Evolutionary conservation across 1,139 yeast species (phyloP), one percentile per base, ranked within the genome.

Genomic region (Diutina ranongensis): DNA sequence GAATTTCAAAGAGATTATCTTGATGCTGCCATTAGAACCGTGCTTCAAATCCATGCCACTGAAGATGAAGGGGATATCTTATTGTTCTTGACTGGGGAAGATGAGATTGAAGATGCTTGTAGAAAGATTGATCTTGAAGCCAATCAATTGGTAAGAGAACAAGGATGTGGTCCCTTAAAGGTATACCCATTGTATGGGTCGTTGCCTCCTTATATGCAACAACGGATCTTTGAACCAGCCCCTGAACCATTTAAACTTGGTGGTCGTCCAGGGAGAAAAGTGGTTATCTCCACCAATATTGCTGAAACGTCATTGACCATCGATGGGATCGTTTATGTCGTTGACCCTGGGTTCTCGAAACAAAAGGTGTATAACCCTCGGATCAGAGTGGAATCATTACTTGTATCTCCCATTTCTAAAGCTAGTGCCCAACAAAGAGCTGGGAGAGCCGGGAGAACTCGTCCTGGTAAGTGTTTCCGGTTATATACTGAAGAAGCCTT

Each of bases 381-480:
- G 63, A 86, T 89, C 52, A 76, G 98, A 63, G 97, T 92, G 21
- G 97, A 92, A 62, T 88, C 97, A 0, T 71, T 92, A 55, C 72
- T 92, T 47, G 97, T 92, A 5, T 86, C 96, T 8, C 98, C 98
- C 44, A 89, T 92, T 52, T 89, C 97, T 15, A 92, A 88, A 64
- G 98, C 98, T 0, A 81, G 94, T 46, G 96, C 98, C 1, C 97
- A 89, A 64, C 98, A 92, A 65, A 78, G 98, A 67, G 97, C 98
- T 31, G 98, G 98, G 76, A 88, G 98, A 77, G 98, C 98, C 48
- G 98, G 98, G 71, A 94, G 98, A 78, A 92, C 98, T 4, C 78
- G 95, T 59, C 97, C 98, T 8, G 98, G 98, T 60, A 92, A 92
- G 63, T 89, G 97, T 65, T 92, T 89, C 75, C 75, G 98, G 58